Evolutionary conservation across 2,329 filamentous ascomycete species (phyloP).

Genomic region (Arthrobotrys pseudoclavata): DNA sequence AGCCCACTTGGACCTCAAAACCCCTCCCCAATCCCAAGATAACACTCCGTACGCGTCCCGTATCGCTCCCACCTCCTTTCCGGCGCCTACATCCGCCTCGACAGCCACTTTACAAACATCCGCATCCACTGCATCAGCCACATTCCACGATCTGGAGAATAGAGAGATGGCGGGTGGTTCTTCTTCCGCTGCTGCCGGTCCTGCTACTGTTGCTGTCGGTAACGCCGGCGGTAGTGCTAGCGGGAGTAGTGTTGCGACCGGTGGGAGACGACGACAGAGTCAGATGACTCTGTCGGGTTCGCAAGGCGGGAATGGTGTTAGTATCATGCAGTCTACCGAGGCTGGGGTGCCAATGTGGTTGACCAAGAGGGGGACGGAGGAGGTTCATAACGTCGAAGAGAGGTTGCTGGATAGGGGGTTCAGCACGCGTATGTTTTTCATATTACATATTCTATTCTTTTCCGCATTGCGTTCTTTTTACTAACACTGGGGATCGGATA

Average conservation of each 20-base stretch:
- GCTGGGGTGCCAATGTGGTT: constrained; percentile 53
- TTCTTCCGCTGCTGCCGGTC: not conserved
- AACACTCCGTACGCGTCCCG: constrained; percentile 54
- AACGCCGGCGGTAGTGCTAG: constrained; percentile 1
- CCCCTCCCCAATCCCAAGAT: constrained; percentile 56
- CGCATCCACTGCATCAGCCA: constrained; percentile 36
- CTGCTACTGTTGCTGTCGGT: not conserved
- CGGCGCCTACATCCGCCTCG: not conserved
- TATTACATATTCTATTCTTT: not conserved
- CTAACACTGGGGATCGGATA: constrained; percentile 7
- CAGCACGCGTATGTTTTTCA: constrained; percentile 44
- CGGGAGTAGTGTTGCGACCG: constrained; percentile 6
- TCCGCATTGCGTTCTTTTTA: not conserved
- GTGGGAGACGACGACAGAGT: constrained; percentile 22
- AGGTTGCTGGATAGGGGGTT: constrained; percentile 51
- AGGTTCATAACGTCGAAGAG: constrained; percentile 52
- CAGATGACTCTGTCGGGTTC: constrained; percentile 1
- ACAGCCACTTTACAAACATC: constrained; percentile 41
- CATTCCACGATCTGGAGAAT: constrained; percentile 27
- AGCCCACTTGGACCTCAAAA: constrained; percentile 56
- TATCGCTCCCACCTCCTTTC: constrained; percentile 7
- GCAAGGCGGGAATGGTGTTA: constrained; percentile 36
- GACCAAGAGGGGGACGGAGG: constrained; percentile 56
- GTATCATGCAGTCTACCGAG: constrained; percentile 47
- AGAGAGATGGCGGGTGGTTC: not conserved